Evolutionary conservation across 306 rosid genomes (phyloP).

Genomic region (Rosa lucieae): DNA sequence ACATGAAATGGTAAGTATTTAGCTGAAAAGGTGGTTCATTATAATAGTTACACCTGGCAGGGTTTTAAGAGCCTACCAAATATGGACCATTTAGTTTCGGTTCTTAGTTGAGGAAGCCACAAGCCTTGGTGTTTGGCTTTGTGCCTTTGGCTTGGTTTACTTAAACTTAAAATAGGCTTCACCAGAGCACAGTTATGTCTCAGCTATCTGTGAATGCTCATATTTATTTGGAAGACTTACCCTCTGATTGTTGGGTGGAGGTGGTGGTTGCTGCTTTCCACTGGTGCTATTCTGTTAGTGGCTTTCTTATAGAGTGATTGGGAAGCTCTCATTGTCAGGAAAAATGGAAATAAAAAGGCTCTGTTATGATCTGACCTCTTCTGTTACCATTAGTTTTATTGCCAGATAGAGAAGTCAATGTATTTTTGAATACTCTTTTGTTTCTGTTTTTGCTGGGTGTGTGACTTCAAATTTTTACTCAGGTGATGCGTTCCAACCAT

Average conservation of each 20-base stretch:
- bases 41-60: not conserved
- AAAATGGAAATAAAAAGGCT: not conserved
- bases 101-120: not conserved
- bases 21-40: not conserved
- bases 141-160: not conserved
- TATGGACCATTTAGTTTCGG: not conserved
- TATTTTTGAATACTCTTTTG: not conserved
- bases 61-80: too few relatives aligned
- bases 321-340: not conserved
- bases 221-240: too few relatives aligned
- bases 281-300: not conserved
- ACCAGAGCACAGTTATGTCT: too few relatives aligned
- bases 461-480: conserved; percentile 18
- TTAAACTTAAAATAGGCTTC: not conserved
- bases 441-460: conserved; percentile 17
- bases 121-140: not conserved
- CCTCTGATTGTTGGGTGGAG: not conserved
- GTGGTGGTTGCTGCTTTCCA: not conserved
- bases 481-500: conserved; percentile 81
- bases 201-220: too few relatives aligned
- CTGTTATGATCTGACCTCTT: not conserved
- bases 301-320: not conserved
- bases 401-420: not conserved
- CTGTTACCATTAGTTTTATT: not conserved
- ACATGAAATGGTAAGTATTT: not conserved